Evolutionary conservation across 805 yeast species (phyloP).

Genomic region (Ogataea corticis): DNA sequence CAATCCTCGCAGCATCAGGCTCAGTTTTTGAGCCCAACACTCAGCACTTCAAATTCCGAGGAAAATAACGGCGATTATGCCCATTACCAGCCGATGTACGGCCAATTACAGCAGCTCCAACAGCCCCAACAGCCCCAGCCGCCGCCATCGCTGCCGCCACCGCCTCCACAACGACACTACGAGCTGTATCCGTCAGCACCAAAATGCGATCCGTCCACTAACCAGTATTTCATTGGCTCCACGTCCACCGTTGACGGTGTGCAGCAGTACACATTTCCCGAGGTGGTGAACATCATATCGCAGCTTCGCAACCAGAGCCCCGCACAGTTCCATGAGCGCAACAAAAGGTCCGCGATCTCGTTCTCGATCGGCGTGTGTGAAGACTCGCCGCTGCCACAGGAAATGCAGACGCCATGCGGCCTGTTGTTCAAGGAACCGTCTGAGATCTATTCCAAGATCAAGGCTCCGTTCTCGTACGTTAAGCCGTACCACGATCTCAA

Average conservation of each 20-base stretch:
- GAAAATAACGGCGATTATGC: conserved; percentile 27
- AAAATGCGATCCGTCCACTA: conserved; percentile 56
- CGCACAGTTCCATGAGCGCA: conserved; percentile 35
- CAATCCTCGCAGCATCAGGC: conserved; percentile 11
- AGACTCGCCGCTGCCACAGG: conserved; percentile 31
- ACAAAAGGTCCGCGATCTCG: conserved; percentile 41
- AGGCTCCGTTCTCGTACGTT: conserved; percentile 81
- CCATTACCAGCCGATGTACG: conserved; percentile 18
- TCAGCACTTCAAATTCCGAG: conserved; percentile 38
- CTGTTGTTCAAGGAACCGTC: conserved; percentile 61
- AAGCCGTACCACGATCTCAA: conserved; percentile 86
- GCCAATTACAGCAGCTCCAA: background rate
- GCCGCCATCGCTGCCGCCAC: background rate
- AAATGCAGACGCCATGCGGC: conserved; percentile 35
- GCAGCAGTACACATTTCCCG: conserved; percentile 56
- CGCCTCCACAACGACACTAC: background rate
- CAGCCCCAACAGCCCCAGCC: background rate
- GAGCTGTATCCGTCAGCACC: conserved; percentile 33
- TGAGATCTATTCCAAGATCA: conserved; percentile 76
- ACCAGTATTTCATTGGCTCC: conserved; percentile 68
- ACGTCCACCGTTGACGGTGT: conserved; percentile 35
- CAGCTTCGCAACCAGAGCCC: conserved; percentile 43
- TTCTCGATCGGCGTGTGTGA: conserved; percentile 48
- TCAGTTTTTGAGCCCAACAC: conserved; percentile 33
- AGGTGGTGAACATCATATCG: conserved; percentile 50